Percentiles rank a stretch among this genome's conserved stretches.
Conservation (phyloP, 805 yeast genomes). For the Yarrowia sp. region DNA sequence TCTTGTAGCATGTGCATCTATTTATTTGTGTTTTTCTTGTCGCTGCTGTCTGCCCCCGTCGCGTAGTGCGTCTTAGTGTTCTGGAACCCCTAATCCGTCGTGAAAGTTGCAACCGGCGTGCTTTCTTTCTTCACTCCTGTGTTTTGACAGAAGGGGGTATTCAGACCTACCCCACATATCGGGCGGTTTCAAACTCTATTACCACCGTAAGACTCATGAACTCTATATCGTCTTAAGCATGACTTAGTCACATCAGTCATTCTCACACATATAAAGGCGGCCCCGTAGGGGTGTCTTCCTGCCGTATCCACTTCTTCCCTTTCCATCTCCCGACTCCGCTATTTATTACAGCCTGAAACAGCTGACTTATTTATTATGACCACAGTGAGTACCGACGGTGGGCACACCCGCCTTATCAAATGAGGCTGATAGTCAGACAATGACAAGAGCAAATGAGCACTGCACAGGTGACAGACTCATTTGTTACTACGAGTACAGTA, state of each 20-base stretch:
- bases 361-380: slow-evolving; percentile 3
- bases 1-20: slow-evolving; percentile 21
- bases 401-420: too few relatives aligned
- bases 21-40: slow-evolving; percentile 5
- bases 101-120: neutral
- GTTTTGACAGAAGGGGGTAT: neutral
- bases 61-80: slow-evolving; percentile 1
- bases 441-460: neutral
- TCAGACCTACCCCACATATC: slow-evolving; percentile 19
- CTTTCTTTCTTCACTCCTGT: neutral
- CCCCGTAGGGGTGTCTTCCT: neutral
- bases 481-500: too few relatives aligned
- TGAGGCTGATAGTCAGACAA: too few relatives aligned
- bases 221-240: neutral
- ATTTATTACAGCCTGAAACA: neutral
- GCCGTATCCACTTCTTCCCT: too few relatives aligned
- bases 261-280: slow-evolving; percentile 9
- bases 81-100: slow-evolving; percentile 24
- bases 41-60: neutral
- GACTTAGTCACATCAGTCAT: slow-evolving; percentile 16
- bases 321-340: neutral
- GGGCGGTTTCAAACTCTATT: slow-evolving; percentile 10
- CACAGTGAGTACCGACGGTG: slow-evolving; percentile 15
- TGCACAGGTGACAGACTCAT: too few relatives aligned
- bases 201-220: slow-evolving; percentile 20